Conservation (phyloP, 305 asterid genomes). For the Fraxinus platypoda region DNA sequence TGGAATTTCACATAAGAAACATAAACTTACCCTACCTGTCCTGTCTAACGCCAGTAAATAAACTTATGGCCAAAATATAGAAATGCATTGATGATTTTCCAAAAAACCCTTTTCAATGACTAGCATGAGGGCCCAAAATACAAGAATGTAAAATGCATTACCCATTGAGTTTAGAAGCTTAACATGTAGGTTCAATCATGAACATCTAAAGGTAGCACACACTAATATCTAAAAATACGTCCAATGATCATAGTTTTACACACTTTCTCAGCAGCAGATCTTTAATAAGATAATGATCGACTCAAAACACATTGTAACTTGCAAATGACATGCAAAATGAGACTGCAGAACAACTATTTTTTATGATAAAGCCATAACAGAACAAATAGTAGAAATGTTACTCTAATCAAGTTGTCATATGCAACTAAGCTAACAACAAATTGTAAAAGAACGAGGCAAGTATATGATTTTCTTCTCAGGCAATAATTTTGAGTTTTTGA, state of each 20-base stretch:
- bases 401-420: background rate
- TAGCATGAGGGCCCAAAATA: background rate
- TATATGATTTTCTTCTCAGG: background rate
- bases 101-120: background rate
- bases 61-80: background rate
- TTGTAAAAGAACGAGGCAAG: background rate
- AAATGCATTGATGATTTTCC: background rate
- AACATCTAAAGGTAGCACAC: background rate
- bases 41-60: background rate
- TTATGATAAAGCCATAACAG: background rate
- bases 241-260: background rate
- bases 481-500: slow-evolving; percentile 7
- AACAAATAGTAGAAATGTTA: background rate
- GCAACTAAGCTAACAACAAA: slow-evolving; percentile 8
- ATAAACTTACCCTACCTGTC: background rate
- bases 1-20: slow-evolving; percentile 5
- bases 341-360: slow-evolving; percentile 8
- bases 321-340: background rate
- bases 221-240: background rate
- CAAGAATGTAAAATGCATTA: background rate
- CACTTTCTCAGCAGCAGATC: background rate
- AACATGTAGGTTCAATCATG: background rate
- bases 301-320: background rate
- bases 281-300: background rate
- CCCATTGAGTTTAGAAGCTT: background rate